phyloP scores from a whole-genome alignment of 352 stramenopile species.

The Sclerospora graminicola region DNA sequence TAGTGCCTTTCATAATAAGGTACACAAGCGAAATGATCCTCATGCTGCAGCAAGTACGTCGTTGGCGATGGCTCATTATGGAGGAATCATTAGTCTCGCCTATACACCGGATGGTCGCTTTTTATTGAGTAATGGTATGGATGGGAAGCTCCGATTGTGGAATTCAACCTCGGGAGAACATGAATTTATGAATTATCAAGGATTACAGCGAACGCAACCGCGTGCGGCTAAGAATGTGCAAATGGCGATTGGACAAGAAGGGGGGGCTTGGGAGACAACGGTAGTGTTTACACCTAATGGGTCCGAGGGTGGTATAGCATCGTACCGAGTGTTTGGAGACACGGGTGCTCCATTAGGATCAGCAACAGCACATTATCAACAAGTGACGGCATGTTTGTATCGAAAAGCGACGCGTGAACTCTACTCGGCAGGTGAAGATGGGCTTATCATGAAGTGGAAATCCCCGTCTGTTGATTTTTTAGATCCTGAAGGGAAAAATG shows the following conservation, averaged over 20 bases:
- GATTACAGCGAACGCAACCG: conserved; percentile 17
- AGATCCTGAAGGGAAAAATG: conserved; percentile 7
- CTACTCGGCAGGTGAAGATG: conserved; percentile 48
- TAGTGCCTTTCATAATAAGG: conserved; percentile 4
- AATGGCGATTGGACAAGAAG: conserved; percentile 55
- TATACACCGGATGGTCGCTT: conserved; percentile 60
- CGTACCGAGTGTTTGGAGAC: conserved; percentile 42
- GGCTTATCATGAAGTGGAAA: conserved; percentile 66
- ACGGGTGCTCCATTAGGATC: conserved; percentile 21
- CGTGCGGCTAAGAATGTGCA: conserved; percentile 32
- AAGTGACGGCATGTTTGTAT: conserved; percentile 52
- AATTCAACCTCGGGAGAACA: conserved; percentile 42
- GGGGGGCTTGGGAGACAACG: conserved; percentile 30
- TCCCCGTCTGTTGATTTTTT: conserved; percentile 21
- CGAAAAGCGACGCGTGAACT: conserved; percentile 39
- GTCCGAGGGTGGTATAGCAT: conserved; percentile 29
- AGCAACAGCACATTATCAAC: conserved; percentile 48
- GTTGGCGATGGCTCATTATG: conserved; percentile 34
- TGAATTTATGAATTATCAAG: conserved; percentile 63
- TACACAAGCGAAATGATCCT: conserved; percentile 43
- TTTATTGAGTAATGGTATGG: conserved; percentile 46
- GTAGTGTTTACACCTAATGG: conserved; percentile 59
- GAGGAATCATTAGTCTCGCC: conserved; percentile 42
- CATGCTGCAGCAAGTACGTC: conserved; percentile 43
- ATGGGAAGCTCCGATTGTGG: conserved; percentile 62